phyloP scores from a whole-genome alignment of 768 basidiomycete genomes.

The Lentinus brumalis region DNA sequence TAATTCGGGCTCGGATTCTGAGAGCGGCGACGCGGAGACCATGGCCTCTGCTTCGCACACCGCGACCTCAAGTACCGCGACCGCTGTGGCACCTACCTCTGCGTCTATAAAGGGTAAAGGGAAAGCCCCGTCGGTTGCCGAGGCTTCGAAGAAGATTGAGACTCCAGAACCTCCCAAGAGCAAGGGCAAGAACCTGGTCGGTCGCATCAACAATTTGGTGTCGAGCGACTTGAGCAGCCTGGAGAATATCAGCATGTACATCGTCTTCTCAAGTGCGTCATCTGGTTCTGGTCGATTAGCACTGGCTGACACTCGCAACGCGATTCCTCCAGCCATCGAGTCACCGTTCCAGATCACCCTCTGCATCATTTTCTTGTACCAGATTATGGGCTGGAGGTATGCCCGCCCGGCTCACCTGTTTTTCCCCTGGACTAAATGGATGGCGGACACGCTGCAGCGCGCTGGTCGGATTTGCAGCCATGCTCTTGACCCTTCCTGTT shows the following conservation, averaged over 20 bases:
- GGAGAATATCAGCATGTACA: neutral
- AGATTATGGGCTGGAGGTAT: slow-evolving; percentile 54
- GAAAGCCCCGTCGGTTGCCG: neutral
- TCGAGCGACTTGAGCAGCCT: slow-evolving; percentile 54
- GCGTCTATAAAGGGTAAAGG: slow-evolving; percentile 5
- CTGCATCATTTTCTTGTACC: slow-evolving; percentile 44
- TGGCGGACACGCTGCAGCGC: slow-evolving; percentile 22
- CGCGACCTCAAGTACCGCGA: slow-evolving; percentile 9
- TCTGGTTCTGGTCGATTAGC: slow-evolving; percentile 40
- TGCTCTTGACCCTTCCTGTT: slow-evolving; percentile 40
- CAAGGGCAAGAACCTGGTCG: slow-evolving; percentile 53
- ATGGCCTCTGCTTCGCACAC: neutral
- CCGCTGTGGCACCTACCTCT: neutral
- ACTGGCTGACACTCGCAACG: slow-evolving; percentile 25
- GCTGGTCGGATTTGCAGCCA: slow-evolving; percentile 42
- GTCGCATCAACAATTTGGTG: slow-evolving; percentile 78
- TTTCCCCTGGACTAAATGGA: neutral
- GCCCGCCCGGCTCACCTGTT: slow-evolving; percentile 1
- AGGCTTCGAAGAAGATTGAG: neutral
- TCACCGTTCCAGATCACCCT: slow-evolving; percentile 40
- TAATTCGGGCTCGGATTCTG: neutral
- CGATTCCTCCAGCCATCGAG: slow-evolving; percentile 30
- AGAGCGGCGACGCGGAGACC: slow-evolving; percentile 11
- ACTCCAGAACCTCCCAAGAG: slow-evolving; percentile 2
- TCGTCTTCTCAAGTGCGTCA: slow-evolving; percentile 30